Percentiles rank a stretch among this genome's conserved stretches.
These are phyloP conservation scores for Aeminium ludgeri DNA, from an alignment of 495 filamentous ascomycete species.

Conservation along the genomic window DNA sequence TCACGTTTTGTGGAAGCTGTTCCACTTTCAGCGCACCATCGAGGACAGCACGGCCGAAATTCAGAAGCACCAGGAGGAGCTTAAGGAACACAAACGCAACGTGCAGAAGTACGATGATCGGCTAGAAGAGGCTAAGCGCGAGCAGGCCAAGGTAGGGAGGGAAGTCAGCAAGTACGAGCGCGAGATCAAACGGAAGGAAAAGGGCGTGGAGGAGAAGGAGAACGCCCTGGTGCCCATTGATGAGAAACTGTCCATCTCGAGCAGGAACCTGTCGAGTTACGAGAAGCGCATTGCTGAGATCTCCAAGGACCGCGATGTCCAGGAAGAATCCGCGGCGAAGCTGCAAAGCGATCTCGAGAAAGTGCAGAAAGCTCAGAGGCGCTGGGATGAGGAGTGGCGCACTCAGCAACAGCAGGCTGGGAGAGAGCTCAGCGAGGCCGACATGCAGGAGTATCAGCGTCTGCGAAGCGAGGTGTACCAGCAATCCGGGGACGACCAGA, in stretches of 20 bases:
- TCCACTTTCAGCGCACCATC: slow-evolving; percentile 85
- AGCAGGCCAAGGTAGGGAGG: slow-evolving; percentile 60
- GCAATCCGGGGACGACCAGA: slow-evolving; percentile 63
- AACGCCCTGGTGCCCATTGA: slow-evolving; percentile 76
- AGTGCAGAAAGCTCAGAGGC: slow-evolving; percentile 79
- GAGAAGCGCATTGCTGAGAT: slow-evolving; percentile 51
- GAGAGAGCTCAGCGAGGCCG: slow-evolving; percentile 64
- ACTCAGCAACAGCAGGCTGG: slow-evolving; percentile 72
- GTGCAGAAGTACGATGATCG: slow-evolving; percentile 71
- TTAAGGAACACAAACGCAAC: slow-evolving; percentile 80
- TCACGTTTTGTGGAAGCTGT: slow-evolving; percentile 93
- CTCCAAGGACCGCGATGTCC: slow-evolving; percentile 54
- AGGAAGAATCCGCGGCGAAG: slow-evolving; percentile 46
- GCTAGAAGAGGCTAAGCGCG: slow-evolving; percentile 72
- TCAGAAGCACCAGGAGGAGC: slow-evolving; percentile 83
- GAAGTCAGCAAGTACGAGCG: slow-evolving; percentile 71
- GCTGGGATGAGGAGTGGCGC: slow-evolving; percentile 76
- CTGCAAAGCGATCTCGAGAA: slow-evolving; percentile 59
- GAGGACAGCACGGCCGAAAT: slow-evolving; percentile 84
- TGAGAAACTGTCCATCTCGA: slow-evolving; percentile 79
- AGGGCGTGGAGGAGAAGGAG: slow-evolving; percentile 71
- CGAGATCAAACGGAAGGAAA: slow-evolving; percentile 68
- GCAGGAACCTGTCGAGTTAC: slow-evolving; percentile 47
- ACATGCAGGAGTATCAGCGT: slow-evolving; percentile 78
- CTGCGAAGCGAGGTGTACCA: slow-evolving; percentile 75